Evolutionary conservation across 148 eudicot species (phyloP).

Genomic region (Persicaria tinctoria): DNA sequence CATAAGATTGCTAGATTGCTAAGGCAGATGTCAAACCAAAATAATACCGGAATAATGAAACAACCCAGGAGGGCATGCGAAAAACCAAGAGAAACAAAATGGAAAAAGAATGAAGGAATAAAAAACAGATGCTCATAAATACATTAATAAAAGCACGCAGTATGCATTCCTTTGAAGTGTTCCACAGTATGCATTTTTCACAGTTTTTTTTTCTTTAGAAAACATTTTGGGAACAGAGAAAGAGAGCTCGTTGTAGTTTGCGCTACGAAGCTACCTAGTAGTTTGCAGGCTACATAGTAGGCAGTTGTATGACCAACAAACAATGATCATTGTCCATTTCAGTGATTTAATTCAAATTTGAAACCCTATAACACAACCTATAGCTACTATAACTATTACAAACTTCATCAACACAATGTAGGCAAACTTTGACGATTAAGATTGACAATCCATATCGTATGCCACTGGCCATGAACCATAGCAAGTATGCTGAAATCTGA

Average conservation of each 20-base stretch:
- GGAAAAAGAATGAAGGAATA: background rate
- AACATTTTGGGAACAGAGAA: background rate
- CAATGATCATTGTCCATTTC: background rate
- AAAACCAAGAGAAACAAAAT: background rate
- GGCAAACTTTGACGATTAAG: background rate
- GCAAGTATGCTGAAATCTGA: constrained; percentile 2
- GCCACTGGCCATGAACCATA: background rate
- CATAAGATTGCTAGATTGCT: background rate
- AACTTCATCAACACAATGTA: background rate
- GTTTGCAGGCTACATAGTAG: background rate
- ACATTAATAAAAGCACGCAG: background rate
- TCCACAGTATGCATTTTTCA: background rate
- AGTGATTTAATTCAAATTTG: background rate
- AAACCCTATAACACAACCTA: background rate
- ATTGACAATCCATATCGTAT: background rate
- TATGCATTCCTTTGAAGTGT: background rate
- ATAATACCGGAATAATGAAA: background rate
- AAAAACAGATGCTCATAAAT: background rate
- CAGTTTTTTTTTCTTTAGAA: background rate
- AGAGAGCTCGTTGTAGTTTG: background rate
- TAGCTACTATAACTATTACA: background rate
- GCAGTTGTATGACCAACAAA: background rate
- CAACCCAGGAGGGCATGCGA: background rate
- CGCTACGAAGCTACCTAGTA: background rate
- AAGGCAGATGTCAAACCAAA: background rate